These are phyloP conservation scores for Tubosaeta sp. DNA, from an alignment of 768 basidiomycete species.

Conservation along the genomic window DNA sequence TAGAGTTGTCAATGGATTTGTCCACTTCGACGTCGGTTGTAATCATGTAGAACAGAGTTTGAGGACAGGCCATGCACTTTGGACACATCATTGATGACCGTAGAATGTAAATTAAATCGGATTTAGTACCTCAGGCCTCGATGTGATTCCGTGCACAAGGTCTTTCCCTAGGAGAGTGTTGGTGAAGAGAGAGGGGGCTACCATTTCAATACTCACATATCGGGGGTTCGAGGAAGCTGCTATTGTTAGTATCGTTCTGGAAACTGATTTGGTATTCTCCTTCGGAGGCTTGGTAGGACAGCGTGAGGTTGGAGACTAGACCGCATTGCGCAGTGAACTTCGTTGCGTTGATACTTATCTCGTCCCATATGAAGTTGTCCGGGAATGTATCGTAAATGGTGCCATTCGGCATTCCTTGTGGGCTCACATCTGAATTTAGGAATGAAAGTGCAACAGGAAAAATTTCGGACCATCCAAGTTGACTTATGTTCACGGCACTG, in stretches of 20 bases:
- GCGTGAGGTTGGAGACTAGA: background rate
- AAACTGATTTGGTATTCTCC: background rate
- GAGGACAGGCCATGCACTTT: background rate
- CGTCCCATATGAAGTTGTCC: too few relatives aligned
- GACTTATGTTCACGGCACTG: background rate
- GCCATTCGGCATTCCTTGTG: background rate
- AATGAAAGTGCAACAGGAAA: background rate
- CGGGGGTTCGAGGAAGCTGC: background rate
- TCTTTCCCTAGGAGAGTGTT: background rate
- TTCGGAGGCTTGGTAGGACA: background rate
- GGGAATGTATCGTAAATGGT: background rate
- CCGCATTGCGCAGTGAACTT: background rate
- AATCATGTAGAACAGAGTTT: background rate
- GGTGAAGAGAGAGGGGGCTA: background rate
- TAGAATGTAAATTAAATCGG: too few relatives aligned
- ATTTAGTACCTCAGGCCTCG: background rate
- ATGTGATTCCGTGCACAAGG: background rate
- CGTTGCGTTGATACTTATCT: background rate
- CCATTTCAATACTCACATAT: background rate
- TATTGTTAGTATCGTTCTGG: background rate
- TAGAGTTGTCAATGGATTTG: background rate
- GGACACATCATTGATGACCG: background rate
- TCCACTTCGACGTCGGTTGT: background rate
- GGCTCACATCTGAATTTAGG: background rate
- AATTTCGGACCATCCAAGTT: background rate